Evolutionary conservation across 129 eudicot species (phyloP).

Genomic region (Kitagawia praeruptora): DNA sequence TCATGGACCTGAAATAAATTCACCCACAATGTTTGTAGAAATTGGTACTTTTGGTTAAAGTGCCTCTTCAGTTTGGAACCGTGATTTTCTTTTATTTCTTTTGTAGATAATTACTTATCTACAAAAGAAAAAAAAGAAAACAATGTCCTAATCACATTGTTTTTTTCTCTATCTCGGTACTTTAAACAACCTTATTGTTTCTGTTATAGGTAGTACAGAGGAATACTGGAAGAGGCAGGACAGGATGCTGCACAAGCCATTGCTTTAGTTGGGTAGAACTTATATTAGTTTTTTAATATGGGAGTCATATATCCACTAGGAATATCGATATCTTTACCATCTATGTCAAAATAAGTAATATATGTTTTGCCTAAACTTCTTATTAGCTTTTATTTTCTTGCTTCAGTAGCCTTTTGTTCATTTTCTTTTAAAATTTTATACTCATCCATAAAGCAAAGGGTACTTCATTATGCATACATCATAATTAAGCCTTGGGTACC

Average conservation of each 20-base stretch:
- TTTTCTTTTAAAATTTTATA: not conserved
- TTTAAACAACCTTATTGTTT: not conserved
- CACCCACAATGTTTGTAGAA: constrained; percentile 94
- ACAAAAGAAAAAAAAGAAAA: too few relatives aligned
- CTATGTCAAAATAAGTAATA: not conserved
- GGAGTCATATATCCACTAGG: not conserved
- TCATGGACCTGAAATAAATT: constrained; percentile 85
- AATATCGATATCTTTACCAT: not conserved
- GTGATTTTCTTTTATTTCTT: too few relatives aligned
- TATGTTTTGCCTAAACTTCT: not conserved
- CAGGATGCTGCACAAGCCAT: constrained; percentile 90
- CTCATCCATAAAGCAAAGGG: not conserved
- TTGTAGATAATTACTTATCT: not conserved
- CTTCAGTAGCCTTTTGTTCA: not conserved
- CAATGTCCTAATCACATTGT: not conserved
- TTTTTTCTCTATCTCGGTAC: not conserved
- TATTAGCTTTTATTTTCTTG: not conserved
- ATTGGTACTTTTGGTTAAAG: constrained; percentile 42
- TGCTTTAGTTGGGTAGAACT: constrained; percentile 71
- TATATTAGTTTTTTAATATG: not conserved
- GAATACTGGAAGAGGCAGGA: constrained; percentile 96
- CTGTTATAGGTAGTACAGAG: constrained; percentile 73
- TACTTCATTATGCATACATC: not conserved
- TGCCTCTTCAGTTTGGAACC: not conserved
- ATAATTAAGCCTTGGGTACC: not conserved